Evolutionary conservation across 2,329 filamentous ascomycete species (phyloP).

Genomic region (Nemania sp.): DNA sequence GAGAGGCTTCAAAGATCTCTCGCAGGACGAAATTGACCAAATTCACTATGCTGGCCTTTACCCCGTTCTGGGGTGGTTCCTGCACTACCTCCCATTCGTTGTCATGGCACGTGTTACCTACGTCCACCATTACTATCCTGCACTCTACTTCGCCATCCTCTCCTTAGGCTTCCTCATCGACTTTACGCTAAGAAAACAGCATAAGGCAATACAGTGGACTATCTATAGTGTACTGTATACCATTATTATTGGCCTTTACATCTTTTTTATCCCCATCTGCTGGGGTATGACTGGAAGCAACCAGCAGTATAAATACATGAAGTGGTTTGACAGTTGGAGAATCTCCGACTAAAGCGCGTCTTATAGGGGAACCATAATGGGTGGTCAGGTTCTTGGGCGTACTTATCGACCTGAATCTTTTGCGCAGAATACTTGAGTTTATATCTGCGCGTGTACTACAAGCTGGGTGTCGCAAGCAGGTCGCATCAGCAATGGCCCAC

Average conservation of each 20-base stretch:
- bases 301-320: slow-evolving; percentile 88
- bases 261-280: slow-evolving; percentile 91
- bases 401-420: slow-evolving; percentile 11
- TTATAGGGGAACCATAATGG: not conserved
- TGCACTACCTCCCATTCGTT: slow-evolving; percentile 96
- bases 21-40: slow-evolving; percentile 83
- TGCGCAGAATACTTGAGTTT: slow-evolving; percentile 2
- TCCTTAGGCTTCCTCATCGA: slow-evolving; percentile 88
- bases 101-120: slow-evolving; percentile 99
- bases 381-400: slow-evolving; percentile 4
- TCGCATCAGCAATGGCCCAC: slow-evolving; percentile 12
- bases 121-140: slow-evolving; percentile 99
- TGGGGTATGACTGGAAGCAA: slow-evolving; percentile 94
- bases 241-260: slow-evolving; percentile 82
- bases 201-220: slow-evolving; percentile 71
- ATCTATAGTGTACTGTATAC: slow-evolving; percentile 82
- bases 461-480: slow-evolving; percentile 10
- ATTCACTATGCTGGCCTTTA: slow-evolving; percentile 96
- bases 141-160: slow-evolving; percentile 96
- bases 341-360: slow-evolving; percentile 71
- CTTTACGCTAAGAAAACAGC: slow-evolving; percentile 79
- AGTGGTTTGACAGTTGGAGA: slow-evolving; percentile 91
- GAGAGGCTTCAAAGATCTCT: slow-evolving; percentile 89
- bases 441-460: slow-evolving; percentile 26
- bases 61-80: slow-evolving; percentile 91